A percentile compares a stretch with the other conserved stretches of the same genome.
Conservation (phyloP, 805 yeast species). For the Candida caryicola region DNA sequence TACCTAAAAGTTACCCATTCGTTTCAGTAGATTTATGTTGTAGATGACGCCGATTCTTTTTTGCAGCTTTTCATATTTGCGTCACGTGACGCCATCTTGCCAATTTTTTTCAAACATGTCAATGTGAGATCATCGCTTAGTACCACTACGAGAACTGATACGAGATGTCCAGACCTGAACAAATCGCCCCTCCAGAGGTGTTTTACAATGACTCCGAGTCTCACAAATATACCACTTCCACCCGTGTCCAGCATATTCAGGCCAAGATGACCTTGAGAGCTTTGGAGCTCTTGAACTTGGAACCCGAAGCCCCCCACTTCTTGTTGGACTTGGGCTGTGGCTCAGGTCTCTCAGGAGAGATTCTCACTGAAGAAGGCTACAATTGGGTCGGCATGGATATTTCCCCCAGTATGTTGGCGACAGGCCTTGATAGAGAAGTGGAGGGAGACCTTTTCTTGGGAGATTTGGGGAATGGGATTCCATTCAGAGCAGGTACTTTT, state of each 20-base stretch:
- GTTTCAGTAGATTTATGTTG: no score
- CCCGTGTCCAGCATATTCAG: conserved; percentile 97
- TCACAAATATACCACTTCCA: conserved; percentile 81
- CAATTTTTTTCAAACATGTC: not conserved
- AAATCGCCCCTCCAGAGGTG: conserved; percentile 93
- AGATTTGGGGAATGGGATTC: conserved; percentile 92
- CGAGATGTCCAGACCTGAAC: conserved; percentile 91
- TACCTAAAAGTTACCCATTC: no score
- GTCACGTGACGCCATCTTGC: not conserved
- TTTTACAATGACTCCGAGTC: conserved; percentile 92
- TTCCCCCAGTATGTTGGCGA: conserved; percentile 92
- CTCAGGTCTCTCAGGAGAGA: conserved; percentile 93
- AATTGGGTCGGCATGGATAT: conserved; percentile 97
- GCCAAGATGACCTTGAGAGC: conserved; percentile 97
- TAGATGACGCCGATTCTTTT: no score
- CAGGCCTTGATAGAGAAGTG: conserved; percentile 86
- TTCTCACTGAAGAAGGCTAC: conserved; percentile 88
- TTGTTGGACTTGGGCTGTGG: conserved; percentile 95
- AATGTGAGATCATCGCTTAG: not conserved
- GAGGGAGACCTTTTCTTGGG: conserved; percentile 91
- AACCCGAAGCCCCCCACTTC: conserved; percentile 56
- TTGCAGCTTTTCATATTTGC: conserved; percentile 1
- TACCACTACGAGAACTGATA: not conserved
- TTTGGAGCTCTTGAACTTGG: conserved; percentile 76
- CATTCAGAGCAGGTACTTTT: conserved; percentile 93